Conservation (phyloP, 2,329 filamentous ascomycete genomes). For the Diaporthe vaccinii region DNA sequence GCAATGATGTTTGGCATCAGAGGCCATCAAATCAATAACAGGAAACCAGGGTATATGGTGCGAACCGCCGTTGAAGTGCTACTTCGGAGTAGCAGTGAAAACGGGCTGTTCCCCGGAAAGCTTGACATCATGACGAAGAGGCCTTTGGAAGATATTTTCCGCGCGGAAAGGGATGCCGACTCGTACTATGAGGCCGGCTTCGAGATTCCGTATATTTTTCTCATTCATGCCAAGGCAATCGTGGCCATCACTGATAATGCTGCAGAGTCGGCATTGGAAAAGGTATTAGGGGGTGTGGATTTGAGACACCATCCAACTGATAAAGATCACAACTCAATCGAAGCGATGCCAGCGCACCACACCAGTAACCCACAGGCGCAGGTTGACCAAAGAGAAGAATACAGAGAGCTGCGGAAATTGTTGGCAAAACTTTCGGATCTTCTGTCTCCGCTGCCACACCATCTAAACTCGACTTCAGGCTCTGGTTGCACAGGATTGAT, state of each 20-base stretch:
- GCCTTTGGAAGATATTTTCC: neutral
- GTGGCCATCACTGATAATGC: accelerated
- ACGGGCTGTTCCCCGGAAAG: neutral
- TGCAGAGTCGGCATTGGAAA: neutral
- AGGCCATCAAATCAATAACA: neutral
- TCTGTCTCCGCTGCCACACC: accelerated
- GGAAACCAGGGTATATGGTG: neutral
- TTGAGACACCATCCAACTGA: neutral
- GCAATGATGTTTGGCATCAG: slow-evolving; percentile 28
- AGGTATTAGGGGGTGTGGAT: neutral
- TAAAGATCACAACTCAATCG: neutral
- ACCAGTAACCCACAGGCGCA: neutral
- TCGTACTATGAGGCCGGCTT: neutral
- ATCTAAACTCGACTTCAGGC: neutral
- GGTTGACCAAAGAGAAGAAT: neutral
- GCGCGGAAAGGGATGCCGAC: neutral
- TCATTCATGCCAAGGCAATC: neutral
- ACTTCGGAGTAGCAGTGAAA: neutral
- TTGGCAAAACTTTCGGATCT: neutral
- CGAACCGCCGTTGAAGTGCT: neutral
- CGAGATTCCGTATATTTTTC: slow-evolving; percentile 22
- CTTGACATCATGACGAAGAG: neutral
- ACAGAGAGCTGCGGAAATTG: neutral
- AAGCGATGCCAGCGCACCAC: neutral
- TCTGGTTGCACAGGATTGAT: too few species aligned